Evolutionary conservation across 2,329 filamentous ascomycete genomes (phyloP).

Genomic region (Nigrograna mackinnonii): DNA sequence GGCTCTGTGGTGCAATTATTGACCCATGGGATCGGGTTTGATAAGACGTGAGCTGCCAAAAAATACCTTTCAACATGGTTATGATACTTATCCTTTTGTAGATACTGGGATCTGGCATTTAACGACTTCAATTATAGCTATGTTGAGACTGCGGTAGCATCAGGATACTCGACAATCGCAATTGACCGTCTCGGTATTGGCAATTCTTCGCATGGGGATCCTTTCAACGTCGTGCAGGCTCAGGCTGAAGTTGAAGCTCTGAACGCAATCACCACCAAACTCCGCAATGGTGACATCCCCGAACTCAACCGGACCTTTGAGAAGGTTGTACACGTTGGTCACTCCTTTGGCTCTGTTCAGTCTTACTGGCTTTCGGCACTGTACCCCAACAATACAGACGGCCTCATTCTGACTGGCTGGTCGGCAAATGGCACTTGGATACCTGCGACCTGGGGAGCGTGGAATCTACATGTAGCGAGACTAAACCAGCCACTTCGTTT

Average conservation of each 20-base stretch:
- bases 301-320: conserved; percentile 42
- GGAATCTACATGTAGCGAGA: conserved; percentile 53
- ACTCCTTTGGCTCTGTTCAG: conserved; percentile 66
- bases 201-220: conserved; percentile 60
- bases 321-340: conserved; percentile 63
- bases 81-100: conserved; percentile 29
- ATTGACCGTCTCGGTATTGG: conserved; percentile 68
- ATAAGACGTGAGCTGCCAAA: conserved; percentile 45
- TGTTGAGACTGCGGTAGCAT: conserved; percentile 56
- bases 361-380: conserved; percentile 58
- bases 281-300: conserved; percentile 52
- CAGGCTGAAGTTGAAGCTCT: conserved; percentile 63
- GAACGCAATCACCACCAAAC: conserved; percentile 53
- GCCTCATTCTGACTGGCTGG: conserved; percentile 65
- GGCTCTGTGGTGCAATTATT: conserved; percentile 50
- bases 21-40: conserved; percentile 60
- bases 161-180: conserved; percentile 62
- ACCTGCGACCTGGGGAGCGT: conserved; percentile 47
- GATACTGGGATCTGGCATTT: conserved; percentile 65
- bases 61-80: not conserved
- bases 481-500: conserved; percentile 46
- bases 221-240: conserved; percentile 63
- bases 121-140: conserved; percentile 67
- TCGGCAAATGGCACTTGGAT: conserved; percentile 52
- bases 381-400: conserved; percentile 59